Evolutionary conservation across 805 yeast species (phyloP).

Genomic region (Lipomyces anomalus): DNA sequence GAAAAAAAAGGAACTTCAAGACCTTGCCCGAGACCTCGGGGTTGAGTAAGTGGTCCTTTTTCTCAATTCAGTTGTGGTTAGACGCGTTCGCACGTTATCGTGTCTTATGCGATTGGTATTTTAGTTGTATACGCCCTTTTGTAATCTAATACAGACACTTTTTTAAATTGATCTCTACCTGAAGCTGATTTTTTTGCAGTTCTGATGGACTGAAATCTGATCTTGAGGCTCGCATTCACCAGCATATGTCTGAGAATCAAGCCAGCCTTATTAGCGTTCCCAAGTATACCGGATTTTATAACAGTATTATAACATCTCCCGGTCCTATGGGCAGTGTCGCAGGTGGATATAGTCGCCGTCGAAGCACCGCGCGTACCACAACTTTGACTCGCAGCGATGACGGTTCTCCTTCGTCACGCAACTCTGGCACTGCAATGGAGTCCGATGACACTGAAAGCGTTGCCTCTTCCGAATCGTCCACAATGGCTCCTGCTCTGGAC

Average conservation of each 20-base stretch:
- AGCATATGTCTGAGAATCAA: constrained; percentile 21
- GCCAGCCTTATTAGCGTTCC: constrained; percentile 19
- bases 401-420: too few relatives aligned
- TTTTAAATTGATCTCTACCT: not conserved
- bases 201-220: constrained; percentile 31
- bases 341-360: constrained; percentile 7
- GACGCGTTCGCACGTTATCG: not conserved
- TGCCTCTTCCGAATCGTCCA: too few relatives aligned
- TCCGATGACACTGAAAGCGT: too few relatives aligned
- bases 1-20: constrained; percentile 37
- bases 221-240: constrained; percentile 29
- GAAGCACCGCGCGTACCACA: too few relatives aligned
- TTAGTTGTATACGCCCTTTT: too few relatives aligned
- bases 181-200: too few relatives aligned
- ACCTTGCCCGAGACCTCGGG: constrained; percentile 35
- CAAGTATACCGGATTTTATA: constrained; percentile 23
- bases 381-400: too few relatives aligned
- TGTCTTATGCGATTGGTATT: too few relatives aligned
- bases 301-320: constrained; percentile 11
- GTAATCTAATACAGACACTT: not conserved
- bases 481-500: too few relatives aligned
- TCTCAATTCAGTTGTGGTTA: not conserved
- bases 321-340: constrained; percentile 8
- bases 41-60: constrained; percentile 31
- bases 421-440: too few relatives aligned